Evolutionary conservation across 805 yeast genomes (phyloP).

Genomic region (Spathaspora sp.): DNA sequence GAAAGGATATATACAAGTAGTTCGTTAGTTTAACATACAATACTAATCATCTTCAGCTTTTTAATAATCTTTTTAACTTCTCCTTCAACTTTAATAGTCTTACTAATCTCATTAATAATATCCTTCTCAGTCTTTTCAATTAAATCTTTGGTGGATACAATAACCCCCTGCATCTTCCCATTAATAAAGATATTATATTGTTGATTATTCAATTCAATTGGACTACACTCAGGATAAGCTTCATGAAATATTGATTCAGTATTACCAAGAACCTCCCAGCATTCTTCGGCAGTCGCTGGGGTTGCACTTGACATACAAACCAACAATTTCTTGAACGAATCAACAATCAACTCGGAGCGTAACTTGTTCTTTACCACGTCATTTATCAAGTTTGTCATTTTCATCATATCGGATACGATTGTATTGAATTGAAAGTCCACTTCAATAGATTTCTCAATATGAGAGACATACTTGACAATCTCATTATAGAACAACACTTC

Average conservation of each 20-base stretch:
- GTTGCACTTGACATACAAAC: constrained; percentile 74
- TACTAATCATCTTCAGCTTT: constrained; percentile 48
- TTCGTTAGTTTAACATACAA: constrained; percentile 20
- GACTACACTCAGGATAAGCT: constrained; percentile 61
- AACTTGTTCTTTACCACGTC: constrained; percentile 32
- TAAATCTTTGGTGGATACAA: constrained; percentile 33
- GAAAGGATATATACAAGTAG: not conserved
- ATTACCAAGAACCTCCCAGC: constrained; percentile 49
- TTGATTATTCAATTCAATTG: constrained; percentile 33
- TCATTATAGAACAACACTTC: constrained; percentile 62
- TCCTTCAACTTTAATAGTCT: constrained; percentile 31
- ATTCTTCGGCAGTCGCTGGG: constrained; percentile 81
- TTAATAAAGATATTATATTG: constrained; percentile 65
- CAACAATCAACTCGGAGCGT: constrained; percentile 39
- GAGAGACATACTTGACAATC: constrained; percentile 42
- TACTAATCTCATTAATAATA: constrained; percentile 33
- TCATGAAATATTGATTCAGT: constrained; percentile 51
- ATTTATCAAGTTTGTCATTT: constrained; percentile 48
- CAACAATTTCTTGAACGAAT: constrained; percentile 51
- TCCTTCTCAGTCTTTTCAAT: constrained; percentile 26
- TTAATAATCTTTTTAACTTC: constrained; percentile 51
- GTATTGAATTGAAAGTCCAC: constrained; percentile 70
- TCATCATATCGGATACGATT: constrained; percentile 86
- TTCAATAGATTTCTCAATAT: constrained; percentile 59
- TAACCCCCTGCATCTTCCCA: constrained; percentile 61